These are phyloP conservation scores for Pleurotus eryngii DNA, from an alignment of 768 basidiomycete species.

Conservation along the genomic window DNA sequence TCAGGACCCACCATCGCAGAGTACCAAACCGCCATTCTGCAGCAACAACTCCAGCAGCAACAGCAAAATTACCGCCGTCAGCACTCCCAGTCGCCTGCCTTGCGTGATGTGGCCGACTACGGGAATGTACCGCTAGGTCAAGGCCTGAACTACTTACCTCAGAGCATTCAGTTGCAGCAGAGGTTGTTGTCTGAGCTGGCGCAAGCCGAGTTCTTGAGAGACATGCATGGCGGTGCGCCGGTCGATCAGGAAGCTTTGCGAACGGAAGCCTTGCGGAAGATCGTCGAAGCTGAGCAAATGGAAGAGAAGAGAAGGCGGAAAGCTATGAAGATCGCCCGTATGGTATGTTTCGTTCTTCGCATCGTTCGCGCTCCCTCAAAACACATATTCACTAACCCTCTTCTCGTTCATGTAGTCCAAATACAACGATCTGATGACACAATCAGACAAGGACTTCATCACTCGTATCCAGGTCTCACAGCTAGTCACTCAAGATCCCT, in stretches of 20 bases:
- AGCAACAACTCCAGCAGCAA: constrained; percentile 31
- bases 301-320: constrained; percentile 81
- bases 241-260: constrained; percentile 69
- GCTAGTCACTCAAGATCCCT: constrained; percentile 95
- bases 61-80: constrained; percentile 42
- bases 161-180: constrained; percentile 71
- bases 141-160: constrained; percentile 51
- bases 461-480: constrained; percentile 99
- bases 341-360: constrained; percentile 46
- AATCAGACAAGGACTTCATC: constrained; percentile 99
- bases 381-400: constrained; percentile 2
- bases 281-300: constrained; percentile 86
- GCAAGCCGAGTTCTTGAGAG: constrained; percentile 63
- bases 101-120: constrained; percentile 27
- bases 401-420: constrained; percentile 53
- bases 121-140: constrained; percentile 40
- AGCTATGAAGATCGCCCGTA: constrained; percentile 83
- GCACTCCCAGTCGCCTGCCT: constrained; percentile 41
- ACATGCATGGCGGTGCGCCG: constrained; percentile 57
- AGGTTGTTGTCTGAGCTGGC: constrained; percentile 74
- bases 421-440: constrained; percentile 94
- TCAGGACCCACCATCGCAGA: constrained; percentile 47
- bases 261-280: constrained; percentile 81
- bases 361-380: neutral
- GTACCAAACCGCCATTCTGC: constrained; percentile 32